Percentiles rank a stretch among this genome's conserved stretches.
Evolutionary conservation across 2,329 filamentous ascomycete genomes (phyloP).

Genomic region (Exophiala aquamarina): DNA sequence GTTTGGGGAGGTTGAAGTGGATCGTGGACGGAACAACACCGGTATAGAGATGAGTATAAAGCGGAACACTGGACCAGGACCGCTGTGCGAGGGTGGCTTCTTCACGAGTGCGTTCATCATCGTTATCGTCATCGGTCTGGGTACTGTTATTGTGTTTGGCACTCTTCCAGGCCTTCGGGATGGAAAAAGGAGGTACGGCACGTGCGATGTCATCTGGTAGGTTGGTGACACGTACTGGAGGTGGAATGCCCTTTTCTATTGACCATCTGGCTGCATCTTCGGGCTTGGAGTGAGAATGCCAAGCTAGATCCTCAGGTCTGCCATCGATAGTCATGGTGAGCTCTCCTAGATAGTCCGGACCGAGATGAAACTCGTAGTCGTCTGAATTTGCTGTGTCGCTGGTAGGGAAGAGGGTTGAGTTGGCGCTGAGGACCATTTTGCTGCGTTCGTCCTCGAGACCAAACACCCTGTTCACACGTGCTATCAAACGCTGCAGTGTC

Average conservation of each 20-base stretch:
- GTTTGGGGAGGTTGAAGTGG: constrained; percentile 14
- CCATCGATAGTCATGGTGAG: constrained; percentile 49
- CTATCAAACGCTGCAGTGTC: constrained; percentile 40
- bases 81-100: background rate
- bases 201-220: background rate
- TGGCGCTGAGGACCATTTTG: constrained; percentile 31
- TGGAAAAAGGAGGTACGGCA: background rate
- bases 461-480: constrained; percentile 37
- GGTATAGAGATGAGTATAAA: constrained; percentile 20
- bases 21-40: constrained; percentile 14
- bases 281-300: constrained; percentile 34
- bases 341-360: constrained; percentile 52
- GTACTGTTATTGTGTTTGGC: no score
- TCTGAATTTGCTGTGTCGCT: constrained; percentile 36
- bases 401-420: background rate
- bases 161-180: background rate
- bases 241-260: background rate
- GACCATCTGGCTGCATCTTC: background rate
- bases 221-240: background rate
- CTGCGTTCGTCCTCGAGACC: constrained; percentile 37
- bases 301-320: constrained; percentile 41
- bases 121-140: background rate
- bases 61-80: constrained; percentile 11
- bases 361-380: constrained; percentile 52
- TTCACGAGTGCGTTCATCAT: background rate